These are phyloP conservation scores for Boletus semigastroideus DNA, from an alignment of 1,284 basidiomycete genomes.

Conservation along the genomic window DNA sequence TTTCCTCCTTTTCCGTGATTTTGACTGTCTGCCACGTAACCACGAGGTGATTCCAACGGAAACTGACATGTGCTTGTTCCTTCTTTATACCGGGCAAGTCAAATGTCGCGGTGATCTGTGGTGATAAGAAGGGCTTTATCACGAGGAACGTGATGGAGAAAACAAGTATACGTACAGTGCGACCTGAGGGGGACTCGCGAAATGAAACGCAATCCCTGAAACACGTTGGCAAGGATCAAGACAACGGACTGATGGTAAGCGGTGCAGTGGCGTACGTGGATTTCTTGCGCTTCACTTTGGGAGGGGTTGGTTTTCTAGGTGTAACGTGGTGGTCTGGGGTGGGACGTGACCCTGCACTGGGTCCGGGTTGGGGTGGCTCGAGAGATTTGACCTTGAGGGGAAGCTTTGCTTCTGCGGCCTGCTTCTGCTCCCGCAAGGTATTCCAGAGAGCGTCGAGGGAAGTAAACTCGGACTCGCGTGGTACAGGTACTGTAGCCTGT, in stretches of 20 bases:
- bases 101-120: slow-evolving; percentile 47
- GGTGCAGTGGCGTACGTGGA: slow-evolving; percentile 48
- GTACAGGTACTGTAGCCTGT: slow-evolving; percentile 40
- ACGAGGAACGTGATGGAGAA: slow-evolving; percentile 6
- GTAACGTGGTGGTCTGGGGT: slow-evolving; percentile 26
- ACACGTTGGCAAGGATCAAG: slow-evolving; percentile 16
- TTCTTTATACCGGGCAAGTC: slow-evolving; percentile 66
- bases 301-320: slow-evolving; percentile 29
- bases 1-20: slow-evolving; percentile 58
- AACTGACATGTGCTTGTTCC: slow-evolving; percentile 71
- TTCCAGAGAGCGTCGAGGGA: slow-evolving; percentile 63
- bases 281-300: slow-evolving; percentile 50
- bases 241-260: slow-evolving; percentile 1
- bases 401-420: slow-evolving; percentile 59
- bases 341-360: slow-evolving; percentile 23
- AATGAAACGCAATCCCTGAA: slow-evolving; percentile 52
- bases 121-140: slow-evolving; percentile 25
- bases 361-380: slow-evolving; percentile 39
- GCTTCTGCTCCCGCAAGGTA: slow-evolving; percentile 59
- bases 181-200: slow-evolving; percentile 64
- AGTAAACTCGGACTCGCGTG: slow-evolving; percentile 40
- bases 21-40: slow-evolving; percentile 65
- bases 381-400: slow-evolving; percentile 67
- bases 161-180: slow-evolving; percentile 41
- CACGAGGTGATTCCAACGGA: slow-evolving; percentile 58